These are phyloP conservation scores for Theileria orientalis DNA, from an alignment of 169 alveolate genomes.

Conservation along the genomic window DNA sequence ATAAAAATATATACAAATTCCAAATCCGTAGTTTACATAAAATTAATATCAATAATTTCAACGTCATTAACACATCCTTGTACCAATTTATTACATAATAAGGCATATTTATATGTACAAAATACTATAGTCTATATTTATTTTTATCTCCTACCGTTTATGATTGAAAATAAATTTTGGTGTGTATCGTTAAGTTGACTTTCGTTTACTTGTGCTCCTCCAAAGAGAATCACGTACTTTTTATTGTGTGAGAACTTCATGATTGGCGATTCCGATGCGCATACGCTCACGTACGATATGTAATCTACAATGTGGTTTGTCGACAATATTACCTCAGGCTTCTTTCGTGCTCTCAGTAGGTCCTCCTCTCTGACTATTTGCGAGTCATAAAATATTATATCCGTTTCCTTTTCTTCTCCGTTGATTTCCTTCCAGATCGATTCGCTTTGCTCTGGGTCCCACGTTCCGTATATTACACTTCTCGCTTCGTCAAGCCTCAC, in stretches of 20 bases:
- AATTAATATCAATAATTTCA: neutral
- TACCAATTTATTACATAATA: too few relatives aligned
- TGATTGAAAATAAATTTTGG: too few relatives aligned
- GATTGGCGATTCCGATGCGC: too few relatives aligned
- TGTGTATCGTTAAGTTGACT: neutral
- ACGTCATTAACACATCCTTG: too few relatives aligned
- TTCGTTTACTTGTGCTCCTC: constrained; percentile 18
- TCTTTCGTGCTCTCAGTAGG: neutral
- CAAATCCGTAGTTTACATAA: neutral
- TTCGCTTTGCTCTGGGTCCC: constrained; percentile 47
- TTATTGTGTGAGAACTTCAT: neutral
- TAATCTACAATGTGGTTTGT: constrained; percentile 15
- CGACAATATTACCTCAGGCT: neutral
- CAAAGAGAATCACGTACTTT: constrained; percentile 14
- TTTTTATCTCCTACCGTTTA: too few relatives aligned
- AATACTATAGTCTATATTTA: too few relatives aligned
- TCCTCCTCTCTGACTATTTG: constrained; percentile 28
- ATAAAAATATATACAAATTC: too few relatives aligned
- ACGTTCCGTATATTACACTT: constrained; percentile 45
- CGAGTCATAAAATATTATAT: neutral
- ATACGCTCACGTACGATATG: too few relatives aligned
- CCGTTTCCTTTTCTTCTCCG: constrained; percentile 7
- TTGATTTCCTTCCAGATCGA: constrained; percentile 36
- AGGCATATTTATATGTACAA: too few relatives aligned
- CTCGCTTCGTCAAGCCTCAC: constrained; percentile 40